A percentile compares a stretch with the other conserved stretches of the same genome.
phyloP scores from a whole-genome alignment of 169 alveolate species.

The Ichthyophthirius multifiliis region DNA sequence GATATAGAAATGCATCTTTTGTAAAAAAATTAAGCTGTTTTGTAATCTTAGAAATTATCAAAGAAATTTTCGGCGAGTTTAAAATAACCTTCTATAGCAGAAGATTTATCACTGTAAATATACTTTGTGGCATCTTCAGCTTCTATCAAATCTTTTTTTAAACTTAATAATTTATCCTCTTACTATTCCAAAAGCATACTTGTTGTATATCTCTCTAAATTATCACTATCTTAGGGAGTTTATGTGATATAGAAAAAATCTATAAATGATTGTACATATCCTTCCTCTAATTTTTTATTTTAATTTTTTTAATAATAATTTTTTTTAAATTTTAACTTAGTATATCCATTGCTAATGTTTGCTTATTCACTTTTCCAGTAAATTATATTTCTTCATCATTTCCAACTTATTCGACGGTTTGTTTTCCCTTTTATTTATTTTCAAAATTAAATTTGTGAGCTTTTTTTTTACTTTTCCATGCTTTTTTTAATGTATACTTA shows the following conservation, averaged over 20 bases:
- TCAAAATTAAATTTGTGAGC: not conserved
- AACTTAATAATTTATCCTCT: conserved; percentile 19
- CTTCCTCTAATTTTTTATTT: conserved; percentile 33
- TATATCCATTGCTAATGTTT: conserved; percentile 25
- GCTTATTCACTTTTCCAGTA: conserved; percentile 21
- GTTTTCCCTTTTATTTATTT: not conserved
- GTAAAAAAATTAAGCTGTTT: conserved; percentile 29
- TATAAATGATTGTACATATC: conserved; percentile 56
- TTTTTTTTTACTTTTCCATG: not conserved
- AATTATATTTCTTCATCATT: conserved; percentile 25
- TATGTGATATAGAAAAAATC: conserved; percentile 69
- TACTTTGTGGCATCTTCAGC: conserved; percentile 38
- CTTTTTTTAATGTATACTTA: not conserved
- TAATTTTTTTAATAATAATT: not conserved
- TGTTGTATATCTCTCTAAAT: not conserved
- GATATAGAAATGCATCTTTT: conserved; percentile 30
- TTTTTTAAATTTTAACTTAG: conserved; percentile 2
- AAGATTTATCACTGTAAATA: conserved; percentile 13
- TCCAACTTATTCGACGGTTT: not conserved
- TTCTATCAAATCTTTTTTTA: conserved; percentile 17
- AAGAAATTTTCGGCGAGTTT: conserved; percentile 36
- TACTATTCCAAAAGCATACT: conserved; percentile 1
- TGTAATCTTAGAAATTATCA: conserved; percentile 24
- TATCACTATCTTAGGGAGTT: not conserved
- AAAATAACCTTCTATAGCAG: conserved; percentile 32